Evolutionary conservation across 805 yeast species (phyloP).

Genomic region (Hanseniaspora meyeri): DNA sequence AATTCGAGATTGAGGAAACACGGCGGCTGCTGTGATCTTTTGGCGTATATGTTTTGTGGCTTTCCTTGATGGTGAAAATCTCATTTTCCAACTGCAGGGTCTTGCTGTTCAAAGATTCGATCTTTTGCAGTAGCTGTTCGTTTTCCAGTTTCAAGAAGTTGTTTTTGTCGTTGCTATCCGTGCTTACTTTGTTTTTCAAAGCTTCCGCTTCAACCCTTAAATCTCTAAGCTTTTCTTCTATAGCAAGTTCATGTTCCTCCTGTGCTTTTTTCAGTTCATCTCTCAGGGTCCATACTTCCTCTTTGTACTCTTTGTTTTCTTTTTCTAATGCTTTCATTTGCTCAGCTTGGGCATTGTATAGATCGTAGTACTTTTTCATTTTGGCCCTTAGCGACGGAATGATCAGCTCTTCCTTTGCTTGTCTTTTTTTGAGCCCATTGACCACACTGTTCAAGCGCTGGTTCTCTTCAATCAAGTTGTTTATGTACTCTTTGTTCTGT

Average conservation of each 20-base stretch:
- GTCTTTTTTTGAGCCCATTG: neutral
- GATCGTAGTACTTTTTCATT: constrained; percentile 1
- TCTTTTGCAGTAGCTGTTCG: neutral
- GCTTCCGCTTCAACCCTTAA: neutral
- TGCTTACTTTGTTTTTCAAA: neutral
- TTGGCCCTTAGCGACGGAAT: constrained; percentile 1
- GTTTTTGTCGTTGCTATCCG: neutral
- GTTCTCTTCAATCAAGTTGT: neutral
- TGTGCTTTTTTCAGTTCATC: neutral
- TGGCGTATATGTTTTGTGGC: neutral
- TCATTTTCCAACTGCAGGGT: neutral
- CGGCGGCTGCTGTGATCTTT: neutral
- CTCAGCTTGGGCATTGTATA: neutral
- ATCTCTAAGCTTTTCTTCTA: neutral
- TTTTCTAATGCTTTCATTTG: neutral
- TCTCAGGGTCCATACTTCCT: neutral
- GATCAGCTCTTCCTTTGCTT: neutral
- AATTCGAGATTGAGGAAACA: neutral
- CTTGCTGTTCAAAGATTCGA: neutral
- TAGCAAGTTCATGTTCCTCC: neutral
- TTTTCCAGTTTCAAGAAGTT: neutral
- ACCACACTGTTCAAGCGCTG: neutral
- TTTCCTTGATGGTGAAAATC: neutral
- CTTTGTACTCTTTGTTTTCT: neutral
- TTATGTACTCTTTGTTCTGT: constrained; percentile 3